Conservation (phyloP, 305 asterid species). For the Salvia sclarea region DNA sequence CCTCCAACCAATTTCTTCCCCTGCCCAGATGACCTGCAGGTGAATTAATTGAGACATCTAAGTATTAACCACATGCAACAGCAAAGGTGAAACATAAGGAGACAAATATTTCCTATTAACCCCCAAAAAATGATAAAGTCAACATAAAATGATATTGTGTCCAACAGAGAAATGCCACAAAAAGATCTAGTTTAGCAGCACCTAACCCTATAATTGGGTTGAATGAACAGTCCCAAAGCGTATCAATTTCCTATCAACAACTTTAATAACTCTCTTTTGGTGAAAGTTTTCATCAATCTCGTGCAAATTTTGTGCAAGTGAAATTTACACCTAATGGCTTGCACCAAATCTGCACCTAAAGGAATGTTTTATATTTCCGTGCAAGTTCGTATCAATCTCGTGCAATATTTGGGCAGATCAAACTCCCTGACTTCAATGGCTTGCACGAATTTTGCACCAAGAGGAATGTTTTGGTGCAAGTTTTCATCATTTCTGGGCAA, state of each 20-base stretch:
- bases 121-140: neutral
- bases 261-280: neutral
- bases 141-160: conserved; percentile 3
- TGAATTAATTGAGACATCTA: conserved; percentile 26
- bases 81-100: conserved; percentile 1
- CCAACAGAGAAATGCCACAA: conserved; percentile 16
- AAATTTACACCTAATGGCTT: neutral
- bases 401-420: neutral
- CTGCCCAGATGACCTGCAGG: conserved; percentile 61
- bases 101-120: neutral
- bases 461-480: neutral
- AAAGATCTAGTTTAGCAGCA: conserved; percentile 24
- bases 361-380: neutral
- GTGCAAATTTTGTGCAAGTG: neutral
- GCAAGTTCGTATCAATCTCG: neutral
- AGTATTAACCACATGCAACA: neutral
- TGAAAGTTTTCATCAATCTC: neutral
- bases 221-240: conserved; percentile 4
- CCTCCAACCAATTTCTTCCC: conserved; percentile 50
- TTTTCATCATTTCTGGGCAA: neutral
- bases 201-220: conserved; percentile 17
- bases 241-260: conserved; percentile 4
- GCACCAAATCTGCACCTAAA: neutral
- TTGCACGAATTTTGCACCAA: neutral
- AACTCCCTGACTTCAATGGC: neutral